Conservation (phyloP, 2,329 filamentous ascomycete species). For the Aspergillus persii region DNA sequence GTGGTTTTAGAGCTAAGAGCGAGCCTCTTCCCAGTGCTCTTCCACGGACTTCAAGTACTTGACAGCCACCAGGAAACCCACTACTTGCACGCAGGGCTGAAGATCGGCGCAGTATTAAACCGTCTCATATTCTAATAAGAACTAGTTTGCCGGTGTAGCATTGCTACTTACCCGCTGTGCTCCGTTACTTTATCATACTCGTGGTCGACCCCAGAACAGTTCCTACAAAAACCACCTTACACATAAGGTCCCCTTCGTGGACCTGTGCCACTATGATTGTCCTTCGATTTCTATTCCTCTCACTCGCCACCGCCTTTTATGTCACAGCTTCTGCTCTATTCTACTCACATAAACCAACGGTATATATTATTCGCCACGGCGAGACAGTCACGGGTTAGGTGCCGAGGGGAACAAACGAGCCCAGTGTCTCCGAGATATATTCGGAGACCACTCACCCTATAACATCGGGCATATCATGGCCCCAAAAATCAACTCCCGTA, state of each 20-base stretch:
- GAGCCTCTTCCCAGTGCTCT: too few species aligned
- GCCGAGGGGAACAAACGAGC: conserved; percentile 26
- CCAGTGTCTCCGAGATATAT: conserved; percentile 28
- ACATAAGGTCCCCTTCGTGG: neutral
- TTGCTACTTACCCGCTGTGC: neutral
- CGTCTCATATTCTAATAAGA: neutral
- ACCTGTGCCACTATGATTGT: neutral
- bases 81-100: neutral
- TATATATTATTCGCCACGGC: conserved; percentile 32
- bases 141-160: neutral
- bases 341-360: conserved; percentile 16
- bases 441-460: conserved; percentile 23
- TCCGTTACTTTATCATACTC: neutral
- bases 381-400: conserved; percentile 27
- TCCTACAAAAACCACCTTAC: neutral
- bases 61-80: neutral
- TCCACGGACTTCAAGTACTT: neutral
- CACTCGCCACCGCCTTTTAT: neutral
- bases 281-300: neutral
- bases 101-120: neutral
- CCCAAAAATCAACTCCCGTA: conserved; percentile 23
- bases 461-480: conserved; percentile 30
- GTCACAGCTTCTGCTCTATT: conserved; percentile 1
- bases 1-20: neutral
- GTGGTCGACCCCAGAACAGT: too few species aligned